Base-by-base conservation (phyloP, 2,329 filamentous ascomycete species). In the Arthrobotrys sphaeroides region DNA sequence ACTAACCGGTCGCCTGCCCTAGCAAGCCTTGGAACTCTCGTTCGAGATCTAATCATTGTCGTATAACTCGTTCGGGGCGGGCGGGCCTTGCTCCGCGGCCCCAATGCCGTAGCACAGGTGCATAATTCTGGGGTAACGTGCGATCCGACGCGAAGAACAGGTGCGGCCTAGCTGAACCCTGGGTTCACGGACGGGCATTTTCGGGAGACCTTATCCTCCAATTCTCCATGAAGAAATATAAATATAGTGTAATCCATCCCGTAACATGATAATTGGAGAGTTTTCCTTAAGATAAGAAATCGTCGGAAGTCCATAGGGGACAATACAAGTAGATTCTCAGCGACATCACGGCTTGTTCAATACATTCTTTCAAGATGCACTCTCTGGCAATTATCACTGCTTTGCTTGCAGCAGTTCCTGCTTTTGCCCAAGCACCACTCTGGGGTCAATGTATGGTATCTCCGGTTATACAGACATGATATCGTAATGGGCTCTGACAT, bases 401-500 rank as follows among this genome's bases (percentile, higher is more conserved):
- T 22, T 9, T 38, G 4, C 51, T 55, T 22, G 28, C 31, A 3
- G 51, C 51, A 0, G 51, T 36, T 13, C 51, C 51, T n/a, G 31
- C 51, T 12, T 20, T 55, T 24, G 51, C 51, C 5, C 51, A 55
- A 55, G 51, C 51, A n/a, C 51, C 51, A 1, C 51, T 55, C 2
- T 55, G 31, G 28, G 51, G 51, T 7, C 51, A 55, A 55, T 55
- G 51, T 55, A 55, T 0, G 51, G 20, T n/a, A 36, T n/a, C n/a
- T 33, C 16, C 36, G 5, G 5, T 10, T 33, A 5, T 10, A 33
- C 28, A 33, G 10, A 5, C 5, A 33, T 33, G 10, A 33, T 5
- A 33, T 12, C 12, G 26, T 18, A 33, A 7, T 3, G 20, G n/a
- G 20, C 20, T 33, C 9, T 55, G 26, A 55, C 18, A 0, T 22